Evolutionary conservation across 257 asterid species (phyloP).

Genomic region (Solanum sitiens): DNA sequence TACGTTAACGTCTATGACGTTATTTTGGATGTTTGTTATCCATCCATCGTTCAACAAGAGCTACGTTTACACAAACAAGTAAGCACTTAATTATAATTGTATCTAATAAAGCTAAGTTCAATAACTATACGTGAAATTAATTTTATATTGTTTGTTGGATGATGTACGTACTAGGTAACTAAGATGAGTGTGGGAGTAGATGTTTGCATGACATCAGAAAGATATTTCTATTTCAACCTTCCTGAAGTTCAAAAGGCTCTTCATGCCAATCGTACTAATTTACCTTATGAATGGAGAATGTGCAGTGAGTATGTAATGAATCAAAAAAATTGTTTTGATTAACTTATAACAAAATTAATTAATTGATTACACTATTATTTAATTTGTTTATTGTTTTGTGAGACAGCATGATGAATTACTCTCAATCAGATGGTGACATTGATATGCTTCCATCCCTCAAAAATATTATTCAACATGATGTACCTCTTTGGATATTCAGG

Average conservation of each 20-base stretch:
- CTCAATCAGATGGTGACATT: conserved; percentile 5
- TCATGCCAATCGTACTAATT: conserved; percentile 54
- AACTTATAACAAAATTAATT: background rate
- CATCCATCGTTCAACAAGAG: conserved; percentile 41
- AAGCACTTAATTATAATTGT: background rate
- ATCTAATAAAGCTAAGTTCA: background rate
- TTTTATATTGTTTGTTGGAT: background rate
- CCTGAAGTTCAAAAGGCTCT: conserved; percentile 72
- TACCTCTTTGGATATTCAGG: conserved; percentile 30
- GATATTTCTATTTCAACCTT: conserved; percentile 45
- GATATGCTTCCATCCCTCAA: conserved; percentile 25
- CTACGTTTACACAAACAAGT: conserved; percentile 37
- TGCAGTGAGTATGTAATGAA: conserved; percentile 49
- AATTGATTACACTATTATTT: background rate
- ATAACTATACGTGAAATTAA: background rate
- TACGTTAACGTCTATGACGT: conserved; percentile 50
- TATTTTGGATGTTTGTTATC: conserved; percentile 66
- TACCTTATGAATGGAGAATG: conserved; percentile 49
- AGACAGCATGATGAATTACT: conserved; percentile 14
- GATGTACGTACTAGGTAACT: conserved; percentile 15
- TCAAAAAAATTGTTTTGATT: background rate
- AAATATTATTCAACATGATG: conserved; percentile 9
- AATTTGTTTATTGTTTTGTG: background rate
- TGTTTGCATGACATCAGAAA: conserved; percentile 56
- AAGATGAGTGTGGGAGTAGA: conserved; percentile 42